Evolutionary conservation across 2,329 filamentous ascomycete genomes (phyloP).

Genomic region (Aspergillus tamarii): DNA sequence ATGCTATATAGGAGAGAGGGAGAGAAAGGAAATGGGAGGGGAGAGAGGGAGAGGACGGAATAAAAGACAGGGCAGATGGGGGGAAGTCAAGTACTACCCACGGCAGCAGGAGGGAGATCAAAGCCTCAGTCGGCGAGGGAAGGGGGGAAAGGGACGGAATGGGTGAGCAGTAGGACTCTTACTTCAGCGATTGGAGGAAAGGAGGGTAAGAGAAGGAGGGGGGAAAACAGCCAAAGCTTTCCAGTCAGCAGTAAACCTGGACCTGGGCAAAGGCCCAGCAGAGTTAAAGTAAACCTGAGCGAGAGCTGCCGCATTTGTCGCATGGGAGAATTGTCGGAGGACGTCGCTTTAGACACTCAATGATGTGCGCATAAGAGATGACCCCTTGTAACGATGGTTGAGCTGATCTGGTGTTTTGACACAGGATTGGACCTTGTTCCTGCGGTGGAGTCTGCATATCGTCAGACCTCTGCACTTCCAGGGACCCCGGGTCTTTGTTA

Average conservation of each 20-base stretch:
- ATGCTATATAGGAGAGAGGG: constrained; percentile 41
- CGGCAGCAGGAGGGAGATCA: constrained; percentile 34
- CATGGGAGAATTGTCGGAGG: not conserved
- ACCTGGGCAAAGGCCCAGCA: constrained; percentile 34
- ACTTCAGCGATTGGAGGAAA: constrained; percentile 24
- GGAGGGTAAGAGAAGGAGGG: constrained; percentile 31
- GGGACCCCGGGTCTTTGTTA: not conserved
- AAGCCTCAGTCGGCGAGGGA: constrained; percentile 22
- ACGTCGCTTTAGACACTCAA: constrained; percentile 1
- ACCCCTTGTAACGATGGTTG: not conserved
- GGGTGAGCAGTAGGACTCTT: constrained; percentile 37
- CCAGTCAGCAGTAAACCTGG: constrained; percentile 15
- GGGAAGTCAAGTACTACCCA: not conserved
- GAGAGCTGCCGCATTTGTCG: constrained; percentile 8
- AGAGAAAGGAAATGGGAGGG: constrained; percentile 38
- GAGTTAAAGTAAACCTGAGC: constrained; percentile 5
- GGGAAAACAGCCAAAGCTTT: constrained; percentile 4
- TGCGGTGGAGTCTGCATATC: constrained; percentile 8
- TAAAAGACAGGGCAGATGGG: constrained; percentile 27
- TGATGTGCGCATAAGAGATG: constrained; percentile 2
- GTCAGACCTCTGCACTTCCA: not conserved
- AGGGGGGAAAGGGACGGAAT: constrained; percentile 49
- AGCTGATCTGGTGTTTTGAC: constrained; percentile 4
- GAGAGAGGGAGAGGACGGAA: constrained; percentile 22
- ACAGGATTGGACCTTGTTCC: constrained; percentile 1